Percentiles rank a stretch among this genome's conserved stretches.
phyloP scores from a whole-genome alignment of 2,329 filamentous ascomycete genomes.

The Lecanosticta acicola region DNA sequence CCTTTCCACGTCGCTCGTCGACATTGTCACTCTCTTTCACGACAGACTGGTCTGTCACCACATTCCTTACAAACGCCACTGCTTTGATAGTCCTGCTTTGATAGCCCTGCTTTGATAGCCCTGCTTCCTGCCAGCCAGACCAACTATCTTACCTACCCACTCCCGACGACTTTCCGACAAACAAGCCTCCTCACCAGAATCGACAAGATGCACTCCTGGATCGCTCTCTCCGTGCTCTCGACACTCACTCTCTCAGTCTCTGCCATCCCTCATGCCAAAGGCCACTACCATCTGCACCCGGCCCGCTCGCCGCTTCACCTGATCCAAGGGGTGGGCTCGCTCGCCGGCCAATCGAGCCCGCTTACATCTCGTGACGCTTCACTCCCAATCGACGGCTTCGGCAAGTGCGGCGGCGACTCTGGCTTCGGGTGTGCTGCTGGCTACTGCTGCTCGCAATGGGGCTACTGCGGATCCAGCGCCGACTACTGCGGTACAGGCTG shows the following conservation, averaged over 20 bases:
- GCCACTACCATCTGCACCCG: conserved; percentile 11
- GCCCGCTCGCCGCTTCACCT: conserved; percentile 7
- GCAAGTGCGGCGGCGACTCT: conserved; percentile 19
- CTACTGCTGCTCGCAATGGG: conserved; percentile 23
- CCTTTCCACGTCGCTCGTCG: conserved; percentile 16
- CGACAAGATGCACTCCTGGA: conserved; percentile 11
- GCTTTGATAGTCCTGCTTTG: conserved; percentile 1
- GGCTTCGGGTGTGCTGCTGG: conserved; percentile 18
- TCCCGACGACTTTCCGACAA: neutral
- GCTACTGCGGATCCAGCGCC: conserved; percentile 20
- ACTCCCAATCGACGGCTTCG: conserved; percentile 12
- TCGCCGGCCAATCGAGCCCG: conserved; percentile 15
- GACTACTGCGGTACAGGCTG: conserved; percentile 26
- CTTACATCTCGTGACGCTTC: too few species aligned
- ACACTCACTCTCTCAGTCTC: conserved; percentile 6
- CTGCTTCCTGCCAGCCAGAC: conserved; percentile 9
- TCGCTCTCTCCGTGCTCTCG: conserved; percentile 9
- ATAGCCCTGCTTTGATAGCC: conserved; percentile 4
- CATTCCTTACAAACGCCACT: conserved; percentile 1
- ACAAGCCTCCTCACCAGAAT: neutral
- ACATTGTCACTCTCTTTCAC: conserved; percentile 15
- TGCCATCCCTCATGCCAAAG: conserved; percentile 11
- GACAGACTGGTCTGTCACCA: conserved; percentile 13
- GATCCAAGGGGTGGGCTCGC: neutral
- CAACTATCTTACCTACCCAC: neutral